Percentiles rank a stretch among this genome's conserved stretches.
Conservation (phyloP, 2,329 filamentous ascomycete genomes). For the Claviceps quebecensis region DNA sequence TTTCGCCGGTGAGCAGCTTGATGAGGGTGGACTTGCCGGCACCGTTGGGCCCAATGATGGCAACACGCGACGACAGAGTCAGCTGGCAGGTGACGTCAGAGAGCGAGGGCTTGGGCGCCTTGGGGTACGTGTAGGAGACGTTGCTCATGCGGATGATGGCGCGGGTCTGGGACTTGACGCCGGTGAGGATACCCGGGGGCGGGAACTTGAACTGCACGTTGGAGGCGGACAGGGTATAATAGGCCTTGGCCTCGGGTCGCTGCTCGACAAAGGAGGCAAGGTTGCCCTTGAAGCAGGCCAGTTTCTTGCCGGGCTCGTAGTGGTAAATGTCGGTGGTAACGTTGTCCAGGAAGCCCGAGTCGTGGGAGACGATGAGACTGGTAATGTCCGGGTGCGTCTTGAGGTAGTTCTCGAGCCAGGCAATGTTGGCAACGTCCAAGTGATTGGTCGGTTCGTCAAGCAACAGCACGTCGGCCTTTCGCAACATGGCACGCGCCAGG, state of each 20-base stretch:
- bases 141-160: conserved; percentile 92
- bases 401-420: conserved; percentile 90
- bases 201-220: conserved; percentile 97
- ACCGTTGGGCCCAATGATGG: conserved; percentile 94
- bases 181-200: conserved; percentile 80
- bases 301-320: conserved; percentile 91
- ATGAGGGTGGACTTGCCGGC: conserved; percentile 97
- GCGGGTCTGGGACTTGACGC: conserved; percentile 88
- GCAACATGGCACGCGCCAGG: conserved; percentile 88
- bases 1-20: conserved; percentile 89
- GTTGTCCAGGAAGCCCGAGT: conserved; percentile 91
- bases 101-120: conserved; percentile 74
- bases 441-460: conserved; percentile 99
- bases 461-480: conserved; percentile 88
- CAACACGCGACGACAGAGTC: conserved; percentile 78
- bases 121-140: conserved; percentile 88
- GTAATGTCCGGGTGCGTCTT: conserved; percentile 95
- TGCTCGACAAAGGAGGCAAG: conserved; percentile 71
- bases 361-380: conserved; percentile 94
- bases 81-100: conserved; percentile 77
- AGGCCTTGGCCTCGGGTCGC: conserved; percentile 90
- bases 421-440: conserved; percentile 89
- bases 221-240: conserved; percentile 86
- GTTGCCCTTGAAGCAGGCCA: conserved; percentile 74
- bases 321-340: conserved; percentile 99